Percentiles rank a stretch among this genome's conserved stretches.
Evolutionary conservation across 148 eudicot genomes (phyloP).

Genomic region (Rhododendron ovatum): DNA sequence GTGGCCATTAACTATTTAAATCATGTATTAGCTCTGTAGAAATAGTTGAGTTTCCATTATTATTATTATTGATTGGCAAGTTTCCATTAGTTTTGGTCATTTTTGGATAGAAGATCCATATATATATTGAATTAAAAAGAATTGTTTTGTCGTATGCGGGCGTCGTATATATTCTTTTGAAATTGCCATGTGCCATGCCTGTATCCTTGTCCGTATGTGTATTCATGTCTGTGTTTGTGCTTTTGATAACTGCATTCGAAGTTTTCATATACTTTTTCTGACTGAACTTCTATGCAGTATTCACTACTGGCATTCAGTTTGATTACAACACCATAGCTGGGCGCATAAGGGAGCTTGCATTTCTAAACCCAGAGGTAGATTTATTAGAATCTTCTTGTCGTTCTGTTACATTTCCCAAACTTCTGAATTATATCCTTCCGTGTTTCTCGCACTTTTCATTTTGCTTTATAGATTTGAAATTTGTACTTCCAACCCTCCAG

Average conservation of each 20-base stretch:
- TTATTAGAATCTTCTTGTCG: neutral
- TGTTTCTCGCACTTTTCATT: neutral
- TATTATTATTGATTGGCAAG: neutral
- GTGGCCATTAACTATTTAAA: neutral
- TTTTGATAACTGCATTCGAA: neutral
- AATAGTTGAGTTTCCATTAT: neutral
- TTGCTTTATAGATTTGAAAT: neutral
- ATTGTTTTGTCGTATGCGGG: neutral
- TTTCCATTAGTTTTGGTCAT: neutral
- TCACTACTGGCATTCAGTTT: constrained; percentile 74
- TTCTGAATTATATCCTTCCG: constrained; percentile 1
- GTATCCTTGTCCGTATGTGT: neutral
- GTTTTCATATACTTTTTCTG: constrained; percentile 5
- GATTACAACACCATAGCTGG: constrained; percentile 87
- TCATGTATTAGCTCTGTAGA: neutral
- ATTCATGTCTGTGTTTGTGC: neutral
- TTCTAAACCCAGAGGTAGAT: constrained; percentile 82
- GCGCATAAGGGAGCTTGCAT: constrained; percentile 95
- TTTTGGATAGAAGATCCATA: neutral
- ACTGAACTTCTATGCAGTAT: constrained; percentile 50
- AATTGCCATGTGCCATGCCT: neutral
- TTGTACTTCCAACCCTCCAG: neutral
- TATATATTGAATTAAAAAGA: neutral
- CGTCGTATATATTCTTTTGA: neutral
- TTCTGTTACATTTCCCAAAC: neutral